Conservation (phyloP, 768 basidiomycete genomes). For the Naganishia antarctica region DNA sequence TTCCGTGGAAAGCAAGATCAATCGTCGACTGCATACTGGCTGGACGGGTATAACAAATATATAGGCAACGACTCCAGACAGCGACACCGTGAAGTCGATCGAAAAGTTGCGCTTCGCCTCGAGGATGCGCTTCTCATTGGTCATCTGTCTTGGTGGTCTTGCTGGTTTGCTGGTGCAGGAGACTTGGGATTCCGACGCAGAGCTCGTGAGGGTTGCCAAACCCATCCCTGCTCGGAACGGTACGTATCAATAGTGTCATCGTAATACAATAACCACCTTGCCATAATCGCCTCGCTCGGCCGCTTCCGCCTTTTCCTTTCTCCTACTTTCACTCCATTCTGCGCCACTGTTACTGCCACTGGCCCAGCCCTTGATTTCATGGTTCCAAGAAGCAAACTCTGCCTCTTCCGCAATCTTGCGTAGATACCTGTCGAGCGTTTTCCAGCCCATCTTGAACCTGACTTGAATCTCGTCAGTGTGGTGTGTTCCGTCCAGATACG, state of each 20-base stretch:
- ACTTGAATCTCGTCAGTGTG: slow-evolving; percentile 87
- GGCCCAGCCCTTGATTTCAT: background rate
- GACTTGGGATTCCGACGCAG: no score
- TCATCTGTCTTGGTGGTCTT: no score
- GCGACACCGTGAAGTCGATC: no score
- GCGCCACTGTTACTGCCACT: background rate
- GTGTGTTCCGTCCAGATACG: slow-evolving; percentile 78
- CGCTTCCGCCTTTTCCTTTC: slow-evolving; percentile 19
- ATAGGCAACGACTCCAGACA: no score
- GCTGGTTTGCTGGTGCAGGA: no score
- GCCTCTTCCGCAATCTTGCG: slow-evolving; percentile 48
- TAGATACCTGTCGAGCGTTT: slow-evolving; percentile 62
- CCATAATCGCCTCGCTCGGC: slow-evolving; percentile 27
- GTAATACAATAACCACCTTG: slow-evolving; percentile 26
- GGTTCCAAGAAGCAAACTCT: slow-evolving; percentile 19
- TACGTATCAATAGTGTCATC: slow-evolving; percentile 1
- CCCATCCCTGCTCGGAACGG: no score
- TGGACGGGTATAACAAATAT: no score
- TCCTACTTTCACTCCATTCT: slow-evolving; percentile 17
- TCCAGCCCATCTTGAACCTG: slow-evolving; percentile 77
- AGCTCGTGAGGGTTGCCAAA: no score
- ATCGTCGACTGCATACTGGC: no score
- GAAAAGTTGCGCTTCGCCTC: no score
- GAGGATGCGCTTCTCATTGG: no score
- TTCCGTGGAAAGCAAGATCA: no score